These are phyloP conservation scores for Salix koriyanagi DNA, from an alignment of 345 rosid genomes.

Conservation along the genomic window DNA sequence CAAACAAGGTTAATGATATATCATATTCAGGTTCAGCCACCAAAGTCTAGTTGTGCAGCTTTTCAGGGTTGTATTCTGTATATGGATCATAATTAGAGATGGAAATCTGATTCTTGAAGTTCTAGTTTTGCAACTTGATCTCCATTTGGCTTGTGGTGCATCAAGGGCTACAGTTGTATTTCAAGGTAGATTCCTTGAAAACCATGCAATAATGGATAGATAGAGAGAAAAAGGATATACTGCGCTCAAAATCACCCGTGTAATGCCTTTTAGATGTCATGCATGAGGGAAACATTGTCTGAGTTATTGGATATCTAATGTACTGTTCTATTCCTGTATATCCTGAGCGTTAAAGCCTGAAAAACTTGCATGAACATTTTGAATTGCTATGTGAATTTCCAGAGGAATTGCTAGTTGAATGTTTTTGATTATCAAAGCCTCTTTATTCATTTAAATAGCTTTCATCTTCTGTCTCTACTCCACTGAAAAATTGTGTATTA, in stretches of 20 bases:
- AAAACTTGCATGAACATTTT: background rate
- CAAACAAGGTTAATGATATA: too few relatives aligned
- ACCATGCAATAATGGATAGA: background rate
- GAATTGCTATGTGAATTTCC: background rate
- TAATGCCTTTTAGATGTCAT: background rate
- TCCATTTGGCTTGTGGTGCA: too few relatives aligned
- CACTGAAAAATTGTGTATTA: background rate
- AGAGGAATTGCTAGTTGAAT: background rate
- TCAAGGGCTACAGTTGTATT: background rate
- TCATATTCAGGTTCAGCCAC: too few relatives aligned
- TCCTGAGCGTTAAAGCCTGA: background rate
- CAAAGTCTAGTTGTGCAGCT: too few relatives aligned
- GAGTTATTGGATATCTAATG: background rate
- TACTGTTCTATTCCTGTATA: background rate
- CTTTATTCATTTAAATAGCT: background rate
- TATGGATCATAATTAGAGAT: background rate
- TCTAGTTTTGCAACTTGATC: background rate
- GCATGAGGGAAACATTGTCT: background rate
- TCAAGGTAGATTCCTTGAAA: background rate
- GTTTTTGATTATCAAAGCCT: background rate
- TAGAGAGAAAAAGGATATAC: background rate
- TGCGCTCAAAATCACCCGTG: background rate
- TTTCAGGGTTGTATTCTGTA: too few relatives aligned
- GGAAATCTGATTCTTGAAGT: background rate
- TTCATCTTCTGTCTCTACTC: background rate